phyloP scores from a whole-genome alignment of 2,329 filamentous ascomycete genomes.

The Ophiostoma himal-ulmi region DNA sequence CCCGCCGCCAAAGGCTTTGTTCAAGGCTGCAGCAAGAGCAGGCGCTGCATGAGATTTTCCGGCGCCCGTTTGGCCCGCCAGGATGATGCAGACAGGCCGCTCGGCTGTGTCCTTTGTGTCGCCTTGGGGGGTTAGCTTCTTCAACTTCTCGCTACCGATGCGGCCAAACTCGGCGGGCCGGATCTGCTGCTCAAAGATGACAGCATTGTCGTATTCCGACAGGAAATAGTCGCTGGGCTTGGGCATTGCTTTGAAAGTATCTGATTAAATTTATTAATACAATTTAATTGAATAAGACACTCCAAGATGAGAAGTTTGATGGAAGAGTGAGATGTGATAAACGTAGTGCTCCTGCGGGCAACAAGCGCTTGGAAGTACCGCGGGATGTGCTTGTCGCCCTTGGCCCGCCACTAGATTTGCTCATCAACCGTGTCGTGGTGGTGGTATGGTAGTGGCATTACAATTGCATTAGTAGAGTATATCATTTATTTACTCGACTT shows the following conservation, averaged over 20 bases:
- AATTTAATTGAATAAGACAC: neutral
- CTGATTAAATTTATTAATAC: neutral
- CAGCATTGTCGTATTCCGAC: slow-evolving; percentile 27
- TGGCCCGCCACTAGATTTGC: neutral
- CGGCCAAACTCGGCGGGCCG: slow-evolving; percentile 26
- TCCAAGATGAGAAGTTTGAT: neutral
- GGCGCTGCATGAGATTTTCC: slow-evolving; percentile 44
- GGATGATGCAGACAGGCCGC: slow-evolving; percentile 38
- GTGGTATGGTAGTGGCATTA: neutral
- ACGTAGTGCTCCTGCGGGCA: neutral
- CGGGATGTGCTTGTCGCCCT: neutral
- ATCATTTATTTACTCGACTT: too few species aligned
- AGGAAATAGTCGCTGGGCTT: slow-evolving; percentile 20
- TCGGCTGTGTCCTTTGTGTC: neutral
- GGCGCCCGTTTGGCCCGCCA: slow-evolving; percentile 44
- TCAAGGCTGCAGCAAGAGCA: slow-evolving; percentile 34
- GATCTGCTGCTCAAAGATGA: slow-evolving; percentile 30
- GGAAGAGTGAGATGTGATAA: neutral
- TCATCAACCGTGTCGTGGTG: neutral
- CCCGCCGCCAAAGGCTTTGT: slow-evolving; percentile 1
- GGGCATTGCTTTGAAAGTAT: neutral
- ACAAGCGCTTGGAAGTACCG: neutral
- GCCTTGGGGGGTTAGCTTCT: neutral
- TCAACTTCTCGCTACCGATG: neutral
- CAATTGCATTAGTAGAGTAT: too few species aligned